Base-by-base conservation (phyloP, 768 basidiomycete genomes). In the Tulasnella sp. region DNA sequence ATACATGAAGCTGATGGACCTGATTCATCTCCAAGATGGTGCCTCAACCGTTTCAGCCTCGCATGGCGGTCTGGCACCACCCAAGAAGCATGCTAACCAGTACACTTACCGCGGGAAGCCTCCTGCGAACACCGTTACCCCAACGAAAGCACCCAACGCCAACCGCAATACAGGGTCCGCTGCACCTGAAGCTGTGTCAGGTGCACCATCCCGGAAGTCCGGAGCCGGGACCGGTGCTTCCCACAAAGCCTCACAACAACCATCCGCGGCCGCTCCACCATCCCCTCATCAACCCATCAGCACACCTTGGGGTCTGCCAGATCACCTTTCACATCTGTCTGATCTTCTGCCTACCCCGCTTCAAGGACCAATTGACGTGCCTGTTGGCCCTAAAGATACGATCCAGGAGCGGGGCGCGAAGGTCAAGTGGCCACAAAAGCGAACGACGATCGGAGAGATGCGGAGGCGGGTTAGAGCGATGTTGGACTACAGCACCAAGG, bases 71-170 rank as follows among this genome's bases (percentile, higher is more conserved):
- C 46, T 29, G 27, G 7, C 5, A 11, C 46, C 46, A n/a, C 19
- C 46, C 19, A 62, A 62, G 50, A 62, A 62, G 41, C 62, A 62
- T 27, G 62, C 62, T 27, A 62, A 62, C 31, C 62, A 62, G 43
- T 62, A 62, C 45, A 62, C 62, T 10, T 62, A 62, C 29, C 62
- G 62, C 38, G 34, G 34, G 17, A 61, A 61, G 10, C 43, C 53
- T 3, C 25, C 34, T 34, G 25, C 15, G 22, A 31, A 25, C 57
- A 12, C 19, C 27, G 25, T 59, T 46, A 15, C 46, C 57, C 19
- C 21, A 17, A 59, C 48, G 21, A n/a, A 31, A 31, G 24, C 43
- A 5, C 15, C 43, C 21, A 42, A 31, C 5, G 22, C 12, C 10
- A 43, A 51, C 17, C 31, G 49, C 8, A 25, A 30, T 24, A 15